Percentiles rank a stretch among this genome's conserved stretches.
phyloP scores from a whole-genome alignment of 495 filamentous ascomycete genomes.

The Xanthoparmelia taractica region DNA sequence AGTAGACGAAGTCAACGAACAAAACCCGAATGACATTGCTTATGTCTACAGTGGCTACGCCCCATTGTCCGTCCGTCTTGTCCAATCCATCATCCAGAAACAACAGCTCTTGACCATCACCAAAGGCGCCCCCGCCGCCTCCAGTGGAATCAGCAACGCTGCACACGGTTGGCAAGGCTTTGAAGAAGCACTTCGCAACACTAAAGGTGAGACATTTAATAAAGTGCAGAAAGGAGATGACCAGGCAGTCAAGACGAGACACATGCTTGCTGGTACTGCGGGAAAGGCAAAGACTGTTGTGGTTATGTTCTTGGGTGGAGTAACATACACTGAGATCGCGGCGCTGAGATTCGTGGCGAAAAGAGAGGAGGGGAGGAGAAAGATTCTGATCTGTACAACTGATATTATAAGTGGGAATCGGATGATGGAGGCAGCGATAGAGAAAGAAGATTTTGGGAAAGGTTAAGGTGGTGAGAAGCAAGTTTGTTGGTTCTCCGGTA shows the following conservation, averaged over 20 bases:
- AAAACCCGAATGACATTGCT: conserved; percentile 91
- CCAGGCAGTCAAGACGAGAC: conserved; percentile 81
- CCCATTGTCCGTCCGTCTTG: conserved; percentile 81
- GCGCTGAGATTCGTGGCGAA: conserved; percentile 84
- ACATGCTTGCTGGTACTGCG: conserved; percentile 61
- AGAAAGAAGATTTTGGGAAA: conserved; percentile 58
- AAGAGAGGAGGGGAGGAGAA: conserved; percentile 73
- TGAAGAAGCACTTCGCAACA: conserved; percentile 79
- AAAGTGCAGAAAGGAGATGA: conserved; percentile 90
- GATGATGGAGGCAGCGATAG: conserved; percentile 83
- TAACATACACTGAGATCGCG: conserved; percentile 93
- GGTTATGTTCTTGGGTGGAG: conserved; percentile 89
- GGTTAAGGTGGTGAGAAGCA: conserved; percentile 11
- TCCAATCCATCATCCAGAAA: conserved; percentile 95
- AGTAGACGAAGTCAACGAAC: conserved; percentile 93
- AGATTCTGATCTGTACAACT: conserved; percentile 87
- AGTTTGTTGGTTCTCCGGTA: too few species aligned
- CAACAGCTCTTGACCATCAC: conserved; percentile 51
- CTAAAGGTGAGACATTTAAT: conserved; percentile 79
- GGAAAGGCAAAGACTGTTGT: conserved; percentile 75
- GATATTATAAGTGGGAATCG: conserved; percentile 80
- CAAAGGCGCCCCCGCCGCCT: conserved; percentile 44
- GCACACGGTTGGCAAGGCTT: conserved; percentile 85
- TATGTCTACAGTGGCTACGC: conserved; percentile 98
- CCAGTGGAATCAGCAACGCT: conserved; percentile 47